phyloP scores from a whole-genome alignment of 2,329 filamentous ascomycete genomes.

The Daldinia sp. region DNA sequence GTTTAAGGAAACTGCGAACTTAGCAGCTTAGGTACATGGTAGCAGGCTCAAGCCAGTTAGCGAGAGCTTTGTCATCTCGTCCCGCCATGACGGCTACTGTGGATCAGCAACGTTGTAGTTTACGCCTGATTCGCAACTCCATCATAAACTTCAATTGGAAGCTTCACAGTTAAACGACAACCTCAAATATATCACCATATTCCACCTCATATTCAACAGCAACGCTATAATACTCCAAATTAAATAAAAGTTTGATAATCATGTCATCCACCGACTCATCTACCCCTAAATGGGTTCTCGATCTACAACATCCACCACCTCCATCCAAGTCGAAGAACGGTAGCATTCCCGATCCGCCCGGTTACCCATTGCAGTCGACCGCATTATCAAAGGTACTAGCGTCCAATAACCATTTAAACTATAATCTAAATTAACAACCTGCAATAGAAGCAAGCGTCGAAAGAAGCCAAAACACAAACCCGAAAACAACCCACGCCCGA shows the following conservation, averaged over 20 bases:
- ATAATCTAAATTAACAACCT: conserved; percentile 7
- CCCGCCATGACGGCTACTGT: conserved; percentile 3
- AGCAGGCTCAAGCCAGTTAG: not conserved
- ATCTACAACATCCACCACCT: conserved; percentile 77
- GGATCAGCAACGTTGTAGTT: conserved; percentile 2
- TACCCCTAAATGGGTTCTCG: conserved; percentile 83
- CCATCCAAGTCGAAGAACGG: conserved; percentile 72
- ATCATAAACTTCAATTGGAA: not conserved
- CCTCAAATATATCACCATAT: not conserved
- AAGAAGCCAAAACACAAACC: conserved; percentile 62
- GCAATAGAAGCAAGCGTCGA: conserved; percentile 63
- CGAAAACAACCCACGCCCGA: conserved; percentile 78
- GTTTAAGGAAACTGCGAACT: not conserved
- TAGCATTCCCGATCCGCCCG: conserved; percentile 85
- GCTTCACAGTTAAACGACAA: not conserved
- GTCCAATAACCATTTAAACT: conserved; percentile 37
- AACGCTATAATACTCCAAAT: not conserved
- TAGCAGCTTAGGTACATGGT: not conserved
- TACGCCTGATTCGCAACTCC: not conserved
- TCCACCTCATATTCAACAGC: not conserved
- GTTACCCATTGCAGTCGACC: conserved; percentile 72
- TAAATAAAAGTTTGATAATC: not conserved
- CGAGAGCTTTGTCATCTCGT: not conserved
- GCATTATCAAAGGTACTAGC: conserved; percentile 66
- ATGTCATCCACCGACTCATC: conserved; percentile 38